These are phyloP conservation scores for Brassica balearica DNA, from an alignment of 441 rosid species.

Conservation along the genomic window DNA sequence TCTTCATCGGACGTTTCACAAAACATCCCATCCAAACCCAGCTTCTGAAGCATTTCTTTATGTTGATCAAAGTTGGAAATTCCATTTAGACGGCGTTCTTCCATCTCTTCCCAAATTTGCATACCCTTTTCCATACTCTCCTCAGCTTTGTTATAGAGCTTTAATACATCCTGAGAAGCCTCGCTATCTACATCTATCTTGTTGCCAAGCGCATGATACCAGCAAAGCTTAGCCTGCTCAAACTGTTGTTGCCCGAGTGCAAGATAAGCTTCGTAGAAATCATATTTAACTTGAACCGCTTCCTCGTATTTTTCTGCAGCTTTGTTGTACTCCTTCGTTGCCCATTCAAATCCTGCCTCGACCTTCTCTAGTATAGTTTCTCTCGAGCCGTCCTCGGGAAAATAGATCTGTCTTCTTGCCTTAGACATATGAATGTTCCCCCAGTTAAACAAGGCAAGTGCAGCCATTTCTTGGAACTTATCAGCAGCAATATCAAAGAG, in stretches of 20 bases:
- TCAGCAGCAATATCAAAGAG: too few species aligned
- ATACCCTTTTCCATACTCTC: neutral
- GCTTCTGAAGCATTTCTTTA: neutral
- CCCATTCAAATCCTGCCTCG: too few species aligned
- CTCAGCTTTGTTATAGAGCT: constrained; percentile 1
- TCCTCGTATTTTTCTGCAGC: neutral
- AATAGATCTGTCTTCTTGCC: too few species aligned
- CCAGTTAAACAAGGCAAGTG: too few species aligned
- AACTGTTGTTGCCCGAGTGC: neutral
- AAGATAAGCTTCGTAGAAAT: neutral
- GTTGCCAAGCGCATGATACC: neutral
- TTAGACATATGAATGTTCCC: too few species aligned
- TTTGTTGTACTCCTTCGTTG: too few species aligned
- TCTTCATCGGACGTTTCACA: neutral
- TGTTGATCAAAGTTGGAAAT: neutral
- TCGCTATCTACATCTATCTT: neutral
- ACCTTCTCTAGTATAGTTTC: too few species aligned
- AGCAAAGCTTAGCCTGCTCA: constrained; percentile 1
- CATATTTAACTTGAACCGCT: neutral
- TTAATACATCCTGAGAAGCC: neutral
- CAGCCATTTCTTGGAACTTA: too few species aligned
- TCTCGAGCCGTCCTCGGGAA: too few species aligned
- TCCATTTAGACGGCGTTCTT: neutral
- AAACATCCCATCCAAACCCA: neutral
- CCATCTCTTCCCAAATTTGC: constrained; percentile 1